These are phyloP conservation scores for Pistacia atlantica DNA, from an alignment of 345 rosid species.

Conservation along the genomic window DNA sequence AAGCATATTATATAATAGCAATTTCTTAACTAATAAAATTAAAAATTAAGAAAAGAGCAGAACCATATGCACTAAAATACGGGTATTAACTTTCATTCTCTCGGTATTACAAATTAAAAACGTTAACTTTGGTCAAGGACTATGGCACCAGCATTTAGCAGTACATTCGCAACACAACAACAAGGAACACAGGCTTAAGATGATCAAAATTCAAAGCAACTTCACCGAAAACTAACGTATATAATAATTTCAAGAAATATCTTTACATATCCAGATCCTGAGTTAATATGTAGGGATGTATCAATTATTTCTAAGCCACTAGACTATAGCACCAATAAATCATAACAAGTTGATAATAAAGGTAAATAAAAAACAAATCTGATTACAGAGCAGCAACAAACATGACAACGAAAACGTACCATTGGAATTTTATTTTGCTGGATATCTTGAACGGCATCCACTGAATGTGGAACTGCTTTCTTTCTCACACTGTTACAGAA, in stretches of 20 bases:
- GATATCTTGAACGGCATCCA: slow-evolving; percentile 42
- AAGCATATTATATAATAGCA: no score
- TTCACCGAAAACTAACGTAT: background rate
- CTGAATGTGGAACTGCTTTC: slow-evolving; percentile 48
- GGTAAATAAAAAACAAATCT: background rate
- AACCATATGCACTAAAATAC: no score
- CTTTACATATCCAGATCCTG: background rate
- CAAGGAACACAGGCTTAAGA: background rate
- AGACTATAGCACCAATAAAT: background rate
- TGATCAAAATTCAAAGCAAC: background rate
- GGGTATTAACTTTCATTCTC: no score
- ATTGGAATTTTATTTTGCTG: slow-evolving; percentile 40
- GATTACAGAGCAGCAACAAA: background rate
- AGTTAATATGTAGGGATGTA: background rate
- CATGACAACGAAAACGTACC: slow-evolving; percentile 45
- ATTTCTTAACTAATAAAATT: no score
- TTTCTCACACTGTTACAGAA: slow-evolving; percentile 56
- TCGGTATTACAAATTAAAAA: no score
- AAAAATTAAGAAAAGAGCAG: no score
- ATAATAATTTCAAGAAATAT: background rate
- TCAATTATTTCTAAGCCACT: background rate
- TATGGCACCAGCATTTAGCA: no score
- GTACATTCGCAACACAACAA: background rate
- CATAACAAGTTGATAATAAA: background rate
- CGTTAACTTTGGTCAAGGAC: no score